Evolutionary conservation across 75 land plant genomes (phyloP).

Genomic region (Selaginella tamariscina): DNA sequence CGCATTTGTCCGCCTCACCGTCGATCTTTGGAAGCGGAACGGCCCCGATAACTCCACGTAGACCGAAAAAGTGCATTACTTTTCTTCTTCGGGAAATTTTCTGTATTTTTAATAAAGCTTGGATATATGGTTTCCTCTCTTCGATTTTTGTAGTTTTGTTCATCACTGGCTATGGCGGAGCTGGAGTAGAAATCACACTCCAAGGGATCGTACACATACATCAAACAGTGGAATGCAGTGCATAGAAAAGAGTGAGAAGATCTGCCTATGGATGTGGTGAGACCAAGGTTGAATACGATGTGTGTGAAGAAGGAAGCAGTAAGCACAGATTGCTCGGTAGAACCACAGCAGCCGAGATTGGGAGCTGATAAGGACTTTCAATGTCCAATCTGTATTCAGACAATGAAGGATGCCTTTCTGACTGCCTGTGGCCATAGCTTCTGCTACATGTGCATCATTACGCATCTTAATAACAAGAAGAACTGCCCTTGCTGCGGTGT

Average conservation of each 20-base stretch:
- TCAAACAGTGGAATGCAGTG: no score
- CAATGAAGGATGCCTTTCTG: constrained; percentile 87
- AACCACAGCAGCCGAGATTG: not conserved
- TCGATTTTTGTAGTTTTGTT: no score
- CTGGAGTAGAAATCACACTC: no score
- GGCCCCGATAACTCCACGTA: no score
- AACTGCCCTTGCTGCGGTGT: constrained; percentile 88
- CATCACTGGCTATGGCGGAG: no score
- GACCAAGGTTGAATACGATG: not conserved
- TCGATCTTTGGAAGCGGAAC: no score
- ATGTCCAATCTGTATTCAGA: constrained; percentile 94
- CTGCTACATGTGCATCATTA: constrained; percentile 93
- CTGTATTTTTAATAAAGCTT: no score
- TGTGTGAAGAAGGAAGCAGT: not conserved
- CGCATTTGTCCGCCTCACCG: not conserved
- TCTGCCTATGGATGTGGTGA: not conserved
- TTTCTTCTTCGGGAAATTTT: no score
- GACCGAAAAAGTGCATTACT: no score
- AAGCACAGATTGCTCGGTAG: not conserved
- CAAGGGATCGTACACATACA: no score
- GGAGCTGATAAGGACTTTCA: constrained; percentile 62
- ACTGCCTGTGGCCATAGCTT: constrained; percentile 95
- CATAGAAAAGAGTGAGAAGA: no score
- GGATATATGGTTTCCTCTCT: no score
- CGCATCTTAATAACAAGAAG: constrained; percentile 77